phyloP scores from a whole-genome alignment of 1,139 yeast genomes.

The Sugiyamaella neomexicana region DNA sequence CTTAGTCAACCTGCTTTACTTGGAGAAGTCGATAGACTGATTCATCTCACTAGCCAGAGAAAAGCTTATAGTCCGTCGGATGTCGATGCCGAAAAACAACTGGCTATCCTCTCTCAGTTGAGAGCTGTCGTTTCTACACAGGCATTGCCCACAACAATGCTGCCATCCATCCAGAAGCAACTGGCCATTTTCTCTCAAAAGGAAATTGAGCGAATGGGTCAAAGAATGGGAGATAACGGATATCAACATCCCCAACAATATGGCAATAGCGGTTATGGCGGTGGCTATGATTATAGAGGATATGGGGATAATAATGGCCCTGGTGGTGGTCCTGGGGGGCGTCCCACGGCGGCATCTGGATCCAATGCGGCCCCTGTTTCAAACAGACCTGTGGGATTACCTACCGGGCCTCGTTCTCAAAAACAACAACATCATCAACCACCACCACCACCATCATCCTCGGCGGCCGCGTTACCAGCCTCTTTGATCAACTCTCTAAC shows the following conservation, averaged over 20 bases:
- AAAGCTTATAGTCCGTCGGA: slow-evolving; percentile 43
- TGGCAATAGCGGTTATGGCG: not conserved
- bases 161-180: slow-evolving; percentile 47
- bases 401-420: slow-evolving; percentile 9
- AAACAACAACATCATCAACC: slow-evolving; percentile 8
- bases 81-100: slow-evolving; percentile 42
- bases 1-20: slow-evolving; percentile 37
- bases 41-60: slow-evolving; percentile 44
- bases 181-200: slow-evolving; percentile 39
- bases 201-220: slow-evolving; percentile 31
- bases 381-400: slow-evolving; percentile 1
- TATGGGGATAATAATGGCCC: not conserved
- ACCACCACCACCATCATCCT: not conserved
- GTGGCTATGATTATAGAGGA: slow-evolving; percentile 4
- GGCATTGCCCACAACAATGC: slow-evolving; percentile 42
- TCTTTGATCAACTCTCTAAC: slow-evolving; percentile 27
- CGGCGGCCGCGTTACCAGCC: slow-evolving; percentile 12
- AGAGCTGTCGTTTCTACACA: slow-evolving; percentile 34
- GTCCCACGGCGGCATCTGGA: slow-evolving; percentile 7
- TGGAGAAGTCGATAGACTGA: slow-evolving; percentile 45
- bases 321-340: not conserved
- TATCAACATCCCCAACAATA: not conserved
- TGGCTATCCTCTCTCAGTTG: slow-evolving; percentile 38
- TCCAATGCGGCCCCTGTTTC: slow-evolving; percentile 6
- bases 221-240: slow-evolving; percentile 1